Evolutionary conservation across 2,329 filamentous ascomycete species (phyloP).

Genomic region (Aspergillus ustus): DNA sequence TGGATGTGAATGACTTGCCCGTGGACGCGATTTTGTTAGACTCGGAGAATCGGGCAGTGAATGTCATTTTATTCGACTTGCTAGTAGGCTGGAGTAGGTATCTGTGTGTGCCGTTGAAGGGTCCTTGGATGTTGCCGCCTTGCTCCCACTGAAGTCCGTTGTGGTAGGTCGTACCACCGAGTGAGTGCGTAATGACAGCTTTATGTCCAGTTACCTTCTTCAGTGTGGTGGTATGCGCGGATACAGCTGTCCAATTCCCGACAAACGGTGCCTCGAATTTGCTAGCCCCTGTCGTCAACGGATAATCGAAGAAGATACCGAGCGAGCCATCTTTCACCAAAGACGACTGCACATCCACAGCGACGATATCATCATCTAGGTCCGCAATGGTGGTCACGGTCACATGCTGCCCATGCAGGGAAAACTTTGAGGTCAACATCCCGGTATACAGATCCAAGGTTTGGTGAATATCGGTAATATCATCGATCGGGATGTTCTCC

Average conservation of each 20-base stretch:
- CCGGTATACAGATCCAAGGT: slow-evolving; percentile 15
- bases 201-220: no score
- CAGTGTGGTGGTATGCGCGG: neutral
- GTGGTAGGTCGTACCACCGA: no score
- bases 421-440: slow-evolving; percentile 8
- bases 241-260: slow-evolving; percentile 33
- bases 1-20: slow-evolving; percentile 22
- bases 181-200: no score
- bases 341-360: slow-evolving; percentile 41
- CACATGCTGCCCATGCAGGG: no score
- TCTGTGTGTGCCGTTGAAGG: no score
- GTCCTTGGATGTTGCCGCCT: no score
- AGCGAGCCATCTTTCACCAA: slow-evolving; percentile 45
- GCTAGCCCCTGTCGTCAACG: slow-evolving; percentile 49
- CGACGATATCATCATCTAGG: neutral
- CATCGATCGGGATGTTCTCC: slow-evolving; percentile 46
- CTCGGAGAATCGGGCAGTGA: no score
- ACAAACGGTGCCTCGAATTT: slow-evolving; percentile 62
- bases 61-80: no score
- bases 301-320: slow-evolving; percentile 59
- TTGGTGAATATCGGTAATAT: slow-evolving; percentile 22
- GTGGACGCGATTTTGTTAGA: no score
- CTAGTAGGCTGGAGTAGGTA: no score
- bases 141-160: no score
- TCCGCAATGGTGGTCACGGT: no score